Conservation (phyloP, 2,329 filamentous ascomycete genomes). For the Hyphodiscus sp. region DNA sequence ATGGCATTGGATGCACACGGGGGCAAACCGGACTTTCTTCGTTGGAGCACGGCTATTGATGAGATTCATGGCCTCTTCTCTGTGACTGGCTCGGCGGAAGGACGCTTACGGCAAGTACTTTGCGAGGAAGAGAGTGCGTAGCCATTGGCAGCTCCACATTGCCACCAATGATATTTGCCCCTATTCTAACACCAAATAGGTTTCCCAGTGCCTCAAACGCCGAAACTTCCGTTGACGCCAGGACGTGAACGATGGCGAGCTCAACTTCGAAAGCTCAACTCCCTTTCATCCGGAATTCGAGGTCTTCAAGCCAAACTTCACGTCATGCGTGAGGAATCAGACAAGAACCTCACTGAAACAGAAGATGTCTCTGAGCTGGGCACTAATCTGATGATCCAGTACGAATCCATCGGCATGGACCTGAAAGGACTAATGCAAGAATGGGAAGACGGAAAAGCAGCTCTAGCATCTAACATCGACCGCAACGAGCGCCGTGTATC, state of each 20-base stretch:
- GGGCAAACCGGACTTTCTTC: constrained; percentile 65
- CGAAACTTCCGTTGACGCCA: constrained; percentile 58
- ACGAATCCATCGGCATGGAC: constrained; percentile 89
- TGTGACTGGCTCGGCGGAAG: constrained; percentile 55
- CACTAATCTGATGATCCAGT: constrained; percentile 75
- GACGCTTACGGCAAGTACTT: constrained; percentile 62
- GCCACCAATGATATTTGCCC: too few relatives aligned
- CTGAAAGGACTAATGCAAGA: constrained; percentile 72
- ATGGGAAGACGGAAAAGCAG: constrained; percentile 83
- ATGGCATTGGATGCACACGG: constrained; percentile 80
- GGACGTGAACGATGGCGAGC: constrained; percentile 78
- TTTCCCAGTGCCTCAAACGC: constrained; percentile 48
- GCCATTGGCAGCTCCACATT: constrained; percentile 4
- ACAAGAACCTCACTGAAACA: constrained; percentile 68
- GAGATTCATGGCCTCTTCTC: constrained; percentile 61
- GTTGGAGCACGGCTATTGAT: constrained; percentile 74
- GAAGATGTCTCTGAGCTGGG: constrained; percentile 69
- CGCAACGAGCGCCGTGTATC: constrained; percentile 67
- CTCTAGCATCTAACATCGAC: constrained; percentile 74
- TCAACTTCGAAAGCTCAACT: constrained; percentile 82
- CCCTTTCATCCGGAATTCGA: constrained; percentile 82
- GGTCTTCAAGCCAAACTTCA: constrained; percentile 93
- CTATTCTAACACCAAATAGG: constrained; percentile 34
- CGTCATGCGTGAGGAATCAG: constrained; percentile 83
- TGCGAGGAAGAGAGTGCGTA: constrained; percentile 72